Conservation (phyloP, 1,284 basidiomycete species). For the Moesziomyces parantarcticus region DNA sequence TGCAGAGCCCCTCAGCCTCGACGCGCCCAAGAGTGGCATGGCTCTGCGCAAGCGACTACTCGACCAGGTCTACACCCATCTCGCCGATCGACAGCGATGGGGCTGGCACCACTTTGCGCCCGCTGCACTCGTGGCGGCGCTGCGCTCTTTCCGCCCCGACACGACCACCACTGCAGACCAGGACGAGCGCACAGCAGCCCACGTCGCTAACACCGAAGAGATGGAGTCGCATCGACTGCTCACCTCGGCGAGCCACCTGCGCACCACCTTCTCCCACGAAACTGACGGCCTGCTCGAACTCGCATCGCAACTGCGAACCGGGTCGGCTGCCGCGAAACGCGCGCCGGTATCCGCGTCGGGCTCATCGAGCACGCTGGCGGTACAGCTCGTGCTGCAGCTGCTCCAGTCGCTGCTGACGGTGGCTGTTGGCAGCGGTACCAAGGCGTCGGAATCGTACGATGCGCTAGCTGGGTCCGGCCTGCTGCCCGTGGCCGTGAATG, state of each 20-base stretch:
- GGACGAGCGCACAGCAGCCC: conserved; percentile 24
- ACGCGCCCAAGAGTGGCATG: conserved; percentile 39
- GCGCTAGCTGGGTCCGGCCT: conserved; percentile 36
- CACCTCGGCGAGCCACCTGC: conserved; percentile 33
- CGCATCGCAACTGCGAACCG: conserved; percentile 26
- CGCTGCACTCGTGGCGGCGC: conserved; percentile 27
- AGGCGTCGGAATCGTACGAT: conserved; percentile 17
- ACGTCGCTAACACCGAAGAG: conserved; percentile 35
- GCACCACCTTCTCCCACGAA: conserved; percentile 37
- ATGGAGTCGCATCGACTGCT: conserved; percentile 43
- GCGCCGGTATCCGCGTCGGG: conserved; percentile 14
- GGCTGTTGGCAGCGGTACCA: conserved; percentile 1
- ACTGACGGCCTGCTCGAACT: conserved; percentile 43
- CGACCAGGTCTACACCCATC: conserved; percentile 38
- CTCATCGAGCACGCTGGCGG: conserved; percentile 2
- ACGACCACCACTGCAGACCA: conserved; percentile 19
- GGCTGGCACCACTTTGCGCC: conserved; percentile 30
- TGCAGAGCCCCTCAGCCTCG: conserved; percentile 38
- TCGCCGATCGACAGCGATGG: conserved; percentile 36
- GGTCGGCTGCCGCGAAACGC: conserved; percentile 3
- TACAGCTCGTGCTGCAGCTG: conserved; percentile 26
- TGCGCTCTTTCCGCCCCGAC: conserved; percentile 28
- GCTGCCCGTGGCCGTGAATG: conserved; percentile 36
- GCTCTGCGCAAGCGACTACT: conserved; percentile 44
- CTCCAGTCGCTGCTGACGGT: conserved; percentile 32